A percentile compares a stretch with the other conserved stretches of the same genome.
Evolutionary conservation across 805 yeast genomes (phyloP).

Genomic region (Candida ipomoeae): DNA sequence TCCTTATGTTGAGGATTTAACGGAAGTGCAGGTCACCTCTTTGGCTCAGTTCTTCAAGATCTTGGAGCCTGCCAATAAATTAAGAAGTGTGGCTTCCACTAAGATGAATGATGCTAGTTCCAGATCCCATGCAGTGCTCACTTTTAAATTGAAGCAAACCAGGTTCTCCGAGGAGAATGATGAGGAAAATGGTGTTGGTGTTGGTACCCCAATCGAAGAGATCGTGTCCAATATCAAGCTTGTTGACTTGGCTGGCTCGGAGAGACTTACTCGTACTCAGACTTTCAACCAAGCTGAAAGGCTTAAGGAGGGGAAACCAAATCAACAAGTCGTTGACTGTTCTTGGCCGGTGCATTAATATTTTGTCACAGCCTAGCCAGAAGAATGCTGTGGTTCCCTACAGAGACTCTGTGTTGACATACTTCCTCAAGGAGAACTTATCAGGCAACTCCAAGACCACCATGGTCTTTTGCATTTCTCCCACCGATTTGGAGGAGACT

Average conservation of each 20-base stretch:
- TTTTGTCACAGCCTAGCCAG: conserved; percentile 40
- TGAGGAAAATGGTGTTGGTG: conserved; percentile 5
- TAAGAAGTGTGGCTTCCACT: conserved; percentile 69
- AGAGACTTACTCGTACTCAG: conserved; percentile 60
- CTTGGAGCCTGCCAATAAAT: conserved; percentile 48
- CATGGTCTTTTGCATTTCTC: conserved; percentile 83
- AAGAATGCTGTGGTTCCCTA: conserved; percentile 52
- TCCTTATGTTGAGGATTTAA: conserved; percentile 67
- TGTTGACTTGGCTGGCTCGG: conserved; percentile 84
- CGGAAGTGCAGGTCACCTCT: conserved; percentile 47
- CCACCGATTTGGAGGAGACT: conserved; percentile 74
- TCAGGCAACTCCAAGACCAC: conserved; percentile 88
- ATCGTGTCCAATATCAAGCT: conserved; percentile 59
- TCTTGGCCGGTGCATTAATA: conserved; percentile 61
- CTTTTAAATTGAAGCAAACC: conserved; percentile 58
- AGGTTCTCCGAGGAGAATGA: conserved; percentile 23
- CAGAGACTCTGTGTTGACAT: conserved; percentile 71
- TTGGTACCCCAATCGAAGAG: conserved; percentile 42
- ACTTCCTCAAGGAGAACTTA: conserved; percentile 67
- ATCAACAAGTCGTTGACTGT: conserved; percentile 78
- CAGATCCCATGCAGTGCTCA: conserved; percentile 77
- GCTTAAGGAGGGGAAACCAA: conserved; percentile 71
- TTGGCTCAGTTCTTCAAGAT: conserved; percentile 46
- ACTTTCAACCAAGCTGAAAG: conserved; percentile 52
- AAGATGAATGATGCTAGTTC: conserved; percentile 69